Percentiles rank a stretch among this genome's conserved stretches.
Evolutionary conservation across 768 basidiomycete genomes (phyloP).

Genomic region (Termitomyces sp.): DNA sequence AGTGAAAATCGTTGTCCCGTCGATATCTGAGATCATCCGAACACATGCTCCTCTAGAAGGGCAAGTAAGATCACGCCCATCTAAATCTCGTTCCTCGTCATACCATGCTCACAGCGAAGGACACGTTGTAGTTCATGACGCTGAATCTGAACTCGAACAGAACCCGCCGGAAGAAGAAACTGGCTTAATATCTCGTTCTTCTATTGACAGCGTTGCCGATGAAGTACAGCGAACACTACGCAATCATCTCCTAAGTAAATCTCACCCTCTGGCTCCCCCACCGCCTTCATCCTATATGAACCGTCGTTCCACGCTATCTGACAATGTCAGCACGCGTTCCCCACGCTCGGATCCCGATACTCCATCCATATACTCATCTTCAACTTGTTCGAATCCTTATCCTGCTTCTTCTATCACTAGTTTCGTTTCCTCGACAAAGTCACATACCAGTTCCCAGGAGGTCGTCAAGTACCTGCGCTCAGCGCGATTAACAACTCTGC

Average conservation of each 20-base stretch:
- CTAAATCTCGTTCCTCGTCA: conserved; percentile 40
- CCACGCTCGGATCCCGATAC: conserved; percentile 50
- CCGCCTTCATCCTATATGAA: conserved; percentile 40
- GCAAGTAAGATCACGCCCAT: conserved; percentile 42
- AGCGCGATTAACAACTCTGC: conserved; percentile 72
- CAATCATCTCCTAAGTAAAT: conserved; percentile 42
- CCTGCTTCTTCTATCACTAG: conserved; percentile 42
- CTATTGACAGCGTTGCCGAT: conserved; percentile 82
- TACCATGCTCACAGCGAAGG: conserved; percentile 42
- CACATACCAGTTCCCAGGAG: conserved; percentile 52
- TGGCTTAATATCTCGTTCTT: conserved; percentile 72
- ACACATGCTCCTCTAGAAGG: conserved; percentile 62
- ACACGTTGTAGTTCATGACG: conserved; percentile 41
- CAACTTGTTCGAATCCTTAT: conserved; percentile 39
- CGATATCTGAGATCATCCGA: conserved; percentile 86
- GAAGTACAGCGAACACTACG: conserved; percentile 71
- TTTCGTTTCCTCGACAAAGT: conserved; percentile 36
- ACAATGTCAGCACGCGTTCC: conserved; percentile 47
- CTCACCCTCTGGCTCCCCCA: conserved; percentile 24
- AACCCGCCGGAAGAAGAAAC: conserved; percentile 50
- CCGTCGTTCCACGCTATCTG: conserved; percentile 51
- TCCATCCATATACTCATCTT: conserved; percentile 45
- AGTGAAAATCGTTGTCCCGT: conserved; percentile 56
- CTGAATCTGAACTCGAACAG: conserved; percentile 47
- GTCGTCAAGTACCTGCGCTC: conserved; percentile 88